Base-by-base conservation (phyloP, 768 basidiomycete genomes). In the Russula emetica region DNA sequence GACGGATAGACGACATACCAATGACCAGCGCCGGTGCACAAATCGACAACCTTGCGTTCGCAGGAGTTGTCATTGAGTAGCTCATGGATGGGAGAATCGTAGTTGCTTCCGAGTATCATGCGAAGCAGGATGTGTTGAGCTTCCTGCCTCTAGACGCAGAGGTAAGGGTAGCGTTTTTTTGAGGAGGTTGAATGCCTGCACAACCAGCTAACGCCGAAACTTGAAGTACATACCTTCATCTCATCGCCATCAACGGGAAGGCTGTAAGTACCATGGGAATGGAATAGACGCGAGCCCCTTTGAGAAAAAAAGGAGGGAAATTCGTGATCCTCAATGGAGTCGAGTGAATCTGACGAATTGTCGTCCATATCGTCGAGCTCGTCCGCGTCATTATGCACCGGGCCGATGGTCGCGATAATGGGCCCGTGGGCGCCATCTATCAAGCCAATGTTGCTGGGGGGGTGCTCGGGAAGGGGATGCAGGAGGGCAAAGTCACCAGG, bases 1-100 rank as follows among this genome's bases (percentile, higher is more conserved):
- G 70, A 61, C 56, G 66, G 58, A 57, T 49, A 18, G 50, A 52
- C 26, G 7, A 75, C 81, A 60, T 66, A 88, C 90, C 90, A 93
- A 74, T 71, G 75, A 6, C 90, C 90, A 20, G 80, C 87, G 20
- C 90, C 90, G 8, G 85, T 88, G 66, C 90, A 85, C n/a, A 91
- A 70, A 73, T 93, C 90, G 54, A 93, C 78, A 50, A 79, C 87
- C 63, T 79, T 78, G 24, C 58, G 72, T 76, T 82, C 55, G 75
- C 78, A 61, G 78, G 77, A 49, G 72, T 76, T 6, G 30, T 70
- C 69, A 49, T 76, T 76, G 54, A 92, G 76, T 34, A 82, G 74
- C 63, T 84, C 77, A 36, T 69, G 67, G 28, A 90, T 82, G 44
- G 88, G 87, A 6, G 83, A 85, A 56, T 85, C 74, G 70, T 81